Base-by-base conservation (phyloP, 2,329 filamentous ascomycete genomes). In the Penicillium decumbens region DNA sequence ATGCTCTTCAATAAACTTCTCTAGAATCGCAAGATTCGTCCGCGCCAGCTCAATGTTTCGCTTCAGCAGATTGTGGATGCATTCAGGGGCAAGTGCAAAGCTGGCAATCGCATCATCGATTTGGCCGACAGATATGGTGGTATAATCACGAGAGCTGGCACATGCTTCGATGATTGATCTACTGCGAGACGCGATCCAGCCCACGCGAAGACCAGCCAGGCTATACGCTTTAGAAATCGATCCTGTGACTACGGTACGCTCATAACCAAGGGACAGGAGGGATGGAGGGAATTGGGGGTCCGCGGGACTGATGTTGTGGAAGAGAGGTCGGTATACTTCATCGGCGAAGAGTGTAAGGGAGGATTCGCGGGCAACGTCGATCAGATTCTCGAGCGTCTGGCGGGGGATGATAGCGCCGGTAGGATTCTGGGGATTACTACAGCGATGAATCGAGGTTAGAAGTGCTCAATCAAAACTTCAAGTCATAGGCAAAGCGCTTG, bases 161-260 rank as follows among this genome's bases (percentile, higher is more conserved):
- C 87, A 77, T 12, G 77, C 74, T 43, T 83, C 78, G 45, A 92
- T 78, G 48, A 95, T 76, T 0, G 73, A 71, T 4, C 66, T 64
- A 66, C 82, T 80, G 24, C 81, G 81, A 12, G 84, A 85, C 3
- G 87, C 88, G 50, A 92, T 77, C 90, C 90, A 96, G 28, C 90
- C 90, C 1, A 91, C 71, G 0, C 89, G 83, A 53, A 95, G 84
- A 1, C 90, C 89, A 0, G 89, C 88, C 4, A 95, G 73, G 2
- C 87, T 83, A 70, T 89, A 95, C 0, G 88, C 87, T 71, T 95
- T 95, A 24, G 87, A 92, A 75, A 95, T 82, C 15, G 87, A 91
- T 12, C 89, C 85, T 0, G 88, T 93, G 10, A 82, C 81, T 28
- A 95, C 76, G 20, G 81, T 79, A 48, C 83, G 85, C 3, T 79